Conservation (phyloP, 148 eudicot species). For the Rhododendron kiyosumense region DNA sequence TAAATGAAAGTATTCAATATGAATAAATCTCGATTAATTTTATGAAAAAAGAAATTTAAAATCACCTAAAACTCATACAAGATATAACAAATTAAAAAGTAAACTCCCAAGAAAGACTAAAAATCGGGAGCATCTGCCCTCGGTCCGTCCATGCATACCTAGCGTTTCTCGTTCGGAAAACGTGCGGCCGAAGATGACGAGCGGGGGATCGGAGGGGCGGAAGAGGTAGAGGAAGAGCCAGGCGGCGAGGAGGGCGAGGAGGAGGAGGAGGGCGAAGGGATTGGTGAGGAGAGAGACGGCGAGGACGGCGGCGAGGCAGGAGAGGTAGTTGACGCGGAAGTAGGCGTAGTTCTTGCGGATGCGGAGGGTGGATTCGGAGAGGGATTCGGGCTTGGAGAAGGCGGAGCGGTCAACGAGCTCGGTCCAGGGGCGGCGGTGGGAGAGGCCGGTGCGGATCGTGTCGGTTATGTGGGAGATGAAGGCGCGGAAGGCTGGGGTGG, state of each 20-base stretch:
- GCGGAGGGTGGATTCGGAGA: conserved; percentile 70
- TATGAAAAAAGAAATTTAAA: no score
- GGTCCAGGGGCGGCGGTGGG: conserved; percentile 79
- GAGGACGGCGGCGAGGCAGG: conserved; percentile 42
- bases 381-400: conserved; percentile 70
- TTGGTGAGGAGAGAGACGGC: conserved; percentile 69
- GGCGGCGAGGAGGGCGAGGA: conserved; percentile 54
- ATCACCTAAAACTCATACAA: no score
- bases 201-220: conserved; percentile 72
- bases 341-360: conserved; percentile 74
- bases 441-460: conserved; percentile 39
- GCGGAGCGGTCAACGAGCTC: conserved; percentile 73
- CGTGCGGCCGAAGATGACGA: conserved; percentile 50
- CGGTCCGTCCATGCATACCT: conserved; percentile 6
- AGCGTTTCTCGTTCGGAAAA: conserved; percentile 75
- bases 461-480: conserved; percentile 44
- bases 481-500: conserved; percentile 51
- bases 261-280: conserved; percentile 72
- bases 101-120: no score
- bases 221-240: conserved; percentile 91
- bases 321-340: conserved; percentile 76
- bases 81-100: no score
- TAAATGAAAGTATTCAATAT: not conserved
- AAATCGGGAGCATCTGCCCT: not conserved
- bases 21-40: no score